Evolutionary conservation across 257 asterid species (phyloP).

Genomic region (Capsicum chinense): DNA sequence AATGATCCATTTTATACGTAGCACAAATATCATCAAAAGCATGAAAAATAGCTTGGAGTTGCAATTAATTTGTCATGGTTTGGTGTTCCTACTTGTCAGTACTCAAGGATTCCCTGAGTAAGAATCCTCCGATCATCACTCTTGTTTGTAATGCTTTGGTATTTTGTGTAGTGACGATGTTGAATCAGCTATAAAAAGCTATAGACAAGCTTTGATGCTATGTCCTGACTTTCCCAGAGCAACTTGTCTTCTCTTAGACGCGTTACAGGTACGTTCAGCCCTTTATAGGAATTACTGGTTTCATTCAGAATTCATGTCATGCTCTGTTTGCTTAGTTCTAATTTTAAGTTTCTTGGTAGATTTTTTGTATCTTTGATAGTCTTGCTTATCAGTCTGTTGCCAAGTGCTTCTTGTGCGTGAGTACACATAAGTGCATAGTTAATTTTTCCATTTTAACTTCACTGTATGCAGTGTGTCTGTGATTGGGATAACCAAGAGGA

Average conservation of each 20-base stretch:
- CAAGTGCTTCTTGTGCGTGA: not conserved
- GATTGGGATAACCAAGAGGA: conserved; percentile 95
- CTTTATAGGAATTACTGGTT: not conserved
- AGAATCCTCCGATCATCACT: not conserved
- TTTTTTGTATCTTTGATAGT: no score
- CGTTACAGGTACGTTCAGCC: conserved; percentile 65
- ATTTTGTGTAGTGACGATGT: conserved; percentile 59
- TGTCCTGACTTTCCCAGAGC: conserved; percentile 96
- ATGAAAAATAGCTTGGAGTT: no score
- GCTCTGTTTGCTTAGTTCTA: no score
- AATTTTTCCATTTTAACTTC: not conserved
- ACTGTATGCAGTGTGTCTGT: conserved; percentile 71
- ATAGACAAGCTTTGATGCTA: conserved; percentile 78
- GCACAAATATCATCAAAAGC: no score
- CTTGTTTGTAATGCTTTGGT: conserved; percentile 27
- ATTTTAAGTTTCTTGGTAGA: no score
- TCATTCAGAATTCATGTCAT: not conserved
- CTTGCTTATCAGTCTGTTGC: not conserved
- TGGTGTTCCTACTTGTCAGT: no score
- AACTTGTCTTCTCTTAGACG: conserved; percentile 88
- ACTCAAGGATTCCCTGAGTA: no score
- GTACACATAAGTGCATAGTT: not conserved
- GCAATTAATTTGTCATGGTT: no score
- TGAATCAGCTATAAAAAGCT: conserved; percentile 92
- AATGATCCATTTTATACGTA: no score